Evolutionary conservation across 129 eudicot genomes (phyloP), one percentile per base, ranked within the genome.

Genomic region (Ambrosia artemisiifolia): DNA sequence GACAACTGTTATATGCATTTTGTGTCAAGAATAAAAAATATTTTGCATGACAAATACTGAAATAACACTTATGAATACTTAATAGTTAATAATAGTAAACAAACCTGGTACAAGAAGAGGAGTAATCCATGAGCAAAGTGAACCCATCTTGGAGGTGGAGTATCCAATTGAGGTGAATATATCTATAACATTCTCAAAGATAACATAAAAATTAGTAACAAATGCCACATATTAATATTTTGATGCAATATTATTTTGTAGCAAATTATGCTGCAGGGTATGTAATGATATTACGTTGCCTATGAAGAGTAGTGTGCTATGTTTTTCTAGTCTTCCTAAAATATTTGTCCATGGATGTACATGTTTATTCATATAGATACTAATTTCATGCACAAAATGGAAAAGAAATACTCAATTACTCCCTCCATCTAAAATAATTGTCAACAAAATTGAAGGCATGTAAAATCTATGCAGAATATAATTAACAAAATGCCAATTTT

Each of bases 71-170:
- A 24, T n/a, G n/a, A 24, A 24, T 24, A 24, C 28, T 24, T 24
- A n/a, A n/a, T n/a, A n/a, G n/a, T 51, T 49, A 18, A 51, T 16
- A 30, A 71, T 30, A 30, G 30, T 57, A 67, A 68, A 66, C 80
- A 63, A 66, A 95, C 99, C 92, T 95, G 99, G 82, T 95, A 95
- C 73, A 95, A 77, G 83, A 95, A 91, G 63, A 95, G 96, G 32
- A 95, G 95, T 62, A 95, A 67, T 48, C 99, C 99, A 42, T 95
- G 99, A 14, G 92, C 90, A 79, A 95, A 78, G 79, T 90, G 83
- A 75, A 95, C 99, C 99, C 99, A 95, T 88, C 97, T 88, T 61
- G 99, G 99, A 16, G 99, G 99, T 61, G 99, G 88, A 6, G 97
- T 83, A 84, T 95, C 99, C 80, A 95, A 73, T 35, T 76, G 96